Conservation (phyloP, 2,329 filamentous ascomycete species). For the Alternaria sp. region DNA sequence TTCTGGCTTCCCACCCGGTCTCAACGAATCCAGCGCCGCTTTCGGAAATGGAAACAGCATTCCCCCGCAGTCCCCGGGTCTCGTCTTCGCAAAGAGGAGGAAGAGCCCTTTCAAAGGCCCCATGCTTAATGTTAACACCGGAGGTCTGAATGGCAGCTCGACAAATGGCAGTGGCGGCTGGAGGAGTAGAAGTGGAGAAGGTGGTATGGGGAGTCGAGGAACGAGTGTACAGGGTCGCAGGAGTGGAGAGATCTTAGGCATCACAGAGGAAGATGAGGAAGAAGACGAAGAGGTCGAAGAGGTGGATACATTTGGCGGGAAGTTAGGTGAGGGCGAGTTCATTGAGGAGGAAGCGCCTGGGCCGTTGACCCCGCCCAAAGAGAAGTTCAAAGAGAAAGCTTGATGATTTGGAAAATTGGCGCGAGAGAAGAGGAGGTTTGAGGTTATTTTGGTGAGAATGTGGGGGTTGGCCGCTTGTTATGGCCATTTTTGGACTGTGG, state of each 20-base stretch:
- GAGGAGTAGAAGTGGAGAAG: slow-evolving; percentile 13
- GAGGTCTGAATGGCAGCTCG: not conserved
- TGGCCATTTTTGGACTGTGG: not conserved
- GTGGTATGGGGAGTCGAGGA: slow-evolving; percentile 33
- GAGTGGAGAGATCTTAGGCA: slow-evolving; percentile 77
- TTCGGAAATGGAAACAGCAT: slow-evolving; percentile 63
- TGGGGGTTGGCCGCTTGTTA: not conserved
- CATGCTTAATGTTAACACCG: slow-evolving; percentile 60
- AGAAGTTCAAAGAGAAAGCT: not conserved
- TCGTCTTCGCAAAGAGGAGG: slow-evolving; percentile 83
- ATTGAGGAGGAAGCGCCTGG: slow-evolving; percentile 28
- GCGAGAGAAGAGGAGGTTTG: not conserved
- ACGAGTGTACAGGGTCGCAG: slow-evolving; percentile 70
- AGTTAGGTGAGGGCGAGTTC: slow-evolving; percentile 47
- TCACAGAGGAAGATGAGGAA: slow-evolving; percentile 51
- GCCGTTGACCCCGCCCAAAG: slow-evolving; percentile 14
- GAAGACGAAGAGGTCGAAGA: slow-evolving; percentile 60
- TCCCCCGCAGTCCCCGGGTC: slow-evolving; percentile 54
- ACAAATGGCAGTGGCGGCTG: not conserved
- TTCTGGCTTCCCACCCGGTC: slow-evolving; percentile 46
- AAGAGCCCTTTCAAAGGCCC: slow-evolving; percentile 84
- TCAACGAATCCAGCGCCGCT: slow-evolving; percentile 48
- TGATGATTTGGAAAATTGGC: not conserved
- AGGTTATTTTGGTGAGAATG: not conserved
- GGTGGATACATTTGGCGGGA: slow-evolving; percentile 65